A percentile compares a stretch with the other conserved stretches of the same genome.
phyloP scores from a whole-genome alignment of 2,329 filamentous ascomycete species.

The Diaporthe amygdali region DNA sequence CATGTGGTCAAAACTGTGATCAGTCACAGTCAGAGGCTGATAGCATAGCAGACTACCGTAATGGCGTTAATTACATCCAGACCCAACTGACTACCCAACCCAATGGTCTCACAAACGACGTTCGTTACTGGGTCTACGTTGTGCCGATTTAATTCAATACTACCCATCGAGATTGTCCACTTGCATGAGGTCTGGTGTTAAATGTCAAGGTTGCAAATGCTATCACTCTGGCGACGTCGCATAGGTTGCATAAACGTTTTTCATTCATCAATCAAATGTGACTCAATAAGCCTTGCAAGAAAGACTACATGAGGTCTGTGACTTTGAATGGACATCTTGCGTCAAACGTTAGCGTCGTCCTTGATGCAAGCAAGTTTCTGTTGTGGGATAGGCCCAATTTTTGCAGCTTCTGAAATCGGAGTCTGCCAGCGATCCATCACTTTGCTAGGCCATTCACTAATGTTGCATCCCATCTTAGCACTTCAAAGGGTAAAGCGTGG shows the following conservation, averaged over 20 bases:
- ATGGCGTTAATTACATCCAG: neutral
- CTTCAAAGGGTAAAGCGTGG: neutral
- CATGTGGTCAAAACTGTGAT: neutral
- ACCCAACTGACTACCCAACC: neutral
- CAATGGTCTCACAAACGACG: neutral
- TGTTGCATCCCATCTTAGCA: neutral
- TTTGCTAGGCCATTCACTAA: rapidly evolving
- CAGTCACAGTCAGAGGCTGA: neutral
- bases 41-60: neutral
- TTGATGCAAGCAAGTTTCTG: too few relatives aligned
- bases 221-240: neutral
- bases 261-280: too few relatives aligned
- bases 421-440: too few relatives aligned
- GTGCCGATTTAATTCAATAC: neutral
- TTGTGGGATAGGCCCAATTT: too few relatives aligned
- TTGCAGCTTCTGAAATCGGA: too few relatives aligned
- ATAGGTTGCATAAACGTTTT: neutral
- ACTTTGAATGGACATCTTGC: too few relatives aligned
- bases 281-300: too few relatives aligned
- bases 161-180: too few relatives aligned
- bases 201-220: neutral
- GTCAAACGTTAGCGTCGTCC: too few relatives aligned
- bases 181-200: neutral
- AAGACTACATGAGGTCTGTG: too few relatives aligned
- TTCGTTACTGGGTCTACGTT: slow-evolving; percentile 1